A percentile compares a stretch with the other conserved stretches of the same genome.
Evolutionary conservation across 192 early-diverging fungal species (phyloP).

Genomic region (Obelidium mucronatum): DNA sequence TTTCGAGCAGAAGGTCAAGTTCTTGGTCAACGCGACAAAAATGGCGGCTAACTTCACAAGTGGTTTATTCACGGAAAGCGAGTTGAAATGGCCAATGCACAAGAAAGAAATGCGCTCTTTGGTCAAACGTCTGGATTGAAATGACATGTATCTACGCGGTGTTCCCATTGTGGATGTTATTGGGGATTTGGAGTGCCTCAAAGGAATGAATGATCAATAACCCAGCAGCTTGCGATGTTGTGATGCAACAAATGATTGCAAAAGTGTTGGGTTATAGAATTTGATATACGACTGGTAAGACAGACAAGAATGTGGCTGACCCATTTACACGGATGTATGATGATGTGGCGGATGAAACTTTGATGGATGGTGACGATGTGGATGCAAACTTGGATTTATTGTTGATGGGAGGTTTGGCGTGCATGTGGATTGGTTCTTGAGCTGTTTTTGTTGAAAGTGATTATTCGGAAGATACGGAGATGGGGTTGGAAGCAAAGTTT

Average conservation of each 20-base stretch:
- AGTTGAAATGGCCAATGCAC: background rate
- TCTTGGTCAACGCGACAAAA: background rate
- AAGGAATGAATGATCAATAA: constrained; percentile 5
- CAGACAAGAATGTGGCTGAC: background rate
- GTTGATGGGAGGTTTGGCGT: background rate
- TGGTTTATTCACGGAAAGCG: background rate
- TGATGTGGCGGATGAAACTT: background rate
- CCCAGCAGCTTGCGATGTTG: background rate
- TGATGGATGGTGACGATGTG: background rate
- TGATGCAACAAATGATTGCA: background rate
- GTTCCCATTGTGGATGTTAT: background rate
- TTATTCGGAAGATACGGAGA: background rate
- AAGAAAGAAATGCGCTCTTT: background rate
- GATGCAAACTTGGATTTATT: background rate
- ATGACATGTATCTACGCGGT: background rate
- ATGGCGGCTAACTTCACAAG: background rate
- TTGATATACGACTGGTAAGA: background rate
- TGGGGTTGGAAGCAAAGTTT: background rate
- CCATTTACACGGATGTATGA: background rate
- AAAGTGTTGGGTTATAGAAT: background rate
- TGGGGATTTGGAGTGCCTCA: background rate
- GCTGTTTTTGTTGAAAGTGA: background rate
- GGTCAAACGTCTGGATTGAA: background rate
- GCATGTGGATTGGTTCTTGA: no score
- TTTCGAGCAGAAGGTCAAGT: background rate